A percentile compares a stretch with the other conserved stretches of the same genome.
Conservation (phyloP, 2,329 filamentous ascomycete species). For the Paradendryphiella salina region DNA sequence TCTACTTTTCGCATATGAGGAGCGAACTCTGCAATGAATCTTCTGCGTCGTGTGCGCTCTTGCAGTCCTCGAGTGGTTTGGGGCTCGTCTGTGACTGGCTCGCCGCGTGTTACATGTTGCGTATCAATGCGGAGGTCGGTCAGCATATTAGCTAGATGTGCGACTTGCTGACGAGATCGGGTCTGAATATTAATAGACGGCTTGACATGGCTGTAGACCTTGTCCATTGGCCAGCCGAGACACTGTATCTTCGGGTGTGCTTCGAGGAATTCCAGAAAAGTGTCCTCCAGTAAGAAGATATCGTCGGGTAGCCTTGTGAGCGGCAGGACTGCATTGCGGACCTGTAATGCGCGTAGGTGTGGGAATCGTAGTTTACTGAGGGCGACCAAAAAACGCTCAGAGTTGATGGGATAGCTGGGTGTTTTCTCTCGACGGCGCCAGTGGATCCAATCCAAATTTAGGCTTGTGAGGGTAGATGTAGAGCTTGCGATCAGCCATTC, state of each 20-base stretch:
- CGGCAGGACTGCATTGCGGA: slow-evolving; percentile 50
- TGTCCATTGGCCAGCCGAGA: slow-evolving; percentile 53
- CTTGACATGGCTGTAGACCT: slow-evolving; percentile 47
- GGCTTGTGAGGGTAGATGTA: slow-evolving; percentile 34
- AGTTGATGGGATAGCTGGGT: slow-evolving; percentile 9
- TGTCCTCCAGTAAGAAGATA: slow-evolving; percentile 46
- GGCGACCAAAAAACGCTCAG: slow-evolving; percentile 21
- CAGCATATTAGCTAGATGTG: slow-evolving; percentile 47
- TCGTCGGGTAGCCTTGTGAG: slow-evolving; percentile 44
- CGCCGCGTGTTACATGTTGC: slow-evolving; percentile 35
- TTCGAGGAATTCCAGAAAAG: slow-evolving; percentile 51
- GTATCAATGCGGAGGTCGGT: slow-evolving; percentile 51
- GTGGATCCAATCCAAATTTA: slow-evolving; percentile 44
- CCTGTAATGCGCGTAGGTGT: slow-evolving; percentile 51
- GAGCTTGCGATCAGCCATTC: slow-evolving; percentile 27
- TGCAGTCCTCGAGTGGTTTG: slow-evolving; percentile 19
- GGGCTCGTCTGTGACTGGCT: slow-evolving; percentile 37
- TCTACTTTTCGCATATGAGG: slow-evolving; percentile 48
- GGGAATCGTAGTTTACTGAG: slow-evolving; percentile 49
- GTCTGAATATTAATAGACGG: slow-evolving; percentile 28
- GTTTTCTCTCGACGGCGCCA: slow-evolving; percentile 32
- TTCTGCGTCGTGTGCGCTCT: slow-evolving; percentile 36
- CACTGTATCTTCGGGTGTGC: slow-evolving; percentile 50
- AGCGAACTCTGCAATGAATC: slow-evolving; percentile 51
- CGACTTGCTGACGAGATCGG: slow-evolving; percentile 40